These are phyloP conservation scores for Zymoseptoria passerinii DNA, from an alignment of 2,329 filamentous ascomycete species.

Conservation along the genomic window DNA sequence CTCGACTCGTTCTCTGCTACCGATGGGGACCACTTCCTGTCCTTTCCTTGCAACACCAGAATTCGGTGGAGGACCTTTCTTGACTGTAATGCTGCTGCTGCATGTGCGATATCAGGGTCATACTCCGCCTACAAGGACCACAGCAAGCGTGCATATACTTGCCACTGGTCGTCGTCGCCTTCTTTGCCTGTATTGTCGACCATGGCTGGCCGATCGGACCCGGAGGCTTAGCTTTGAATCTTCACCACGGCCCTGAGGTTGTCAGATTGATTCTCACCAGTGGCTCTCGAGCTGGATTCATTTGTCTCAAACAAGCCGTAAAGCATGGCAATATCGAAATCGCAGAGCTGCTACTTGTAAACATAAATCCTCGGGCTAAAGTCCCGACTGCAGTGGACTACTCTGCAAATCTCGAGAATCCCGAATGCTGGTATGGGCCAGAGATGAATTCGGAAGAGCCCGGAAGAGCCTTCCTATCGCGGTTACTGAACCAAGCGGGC, in stretches of 20 bases:
- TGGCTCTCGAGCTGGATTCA: slow-evolving; percentile 3
- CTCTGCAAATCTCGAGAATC: slow-evolving; percentile 5
- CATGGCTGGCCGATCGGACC: slow-evolving; percentile 8
- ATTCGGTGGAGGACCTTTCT: too few relatives aligned
- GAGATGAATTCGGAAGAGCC: slow-evolving; percentile 9
- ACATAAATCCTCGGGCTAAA: slow-evolving; percentile 7
- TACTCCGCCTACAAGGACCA: too few relatives aligned
- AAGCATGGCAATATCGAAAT: slow-evolving; percentile 6
- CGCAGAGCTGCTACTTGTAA: slow-evolving; percentile 3
- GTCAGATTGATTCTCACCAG: slow-evolving; percentile 6
- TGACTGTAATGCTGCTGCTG: too few relatives aligned
- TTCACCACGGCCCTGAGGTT: slow-evolving; percentile 6
- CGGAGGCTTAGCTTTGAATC: slow-evolving; percentile 7
- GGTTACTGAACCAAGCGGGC: slow-evolving; percentile 9
- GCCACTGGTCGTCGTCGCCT: too few relatives aligned
- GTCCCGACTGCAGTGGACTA: slow-evolving; percentile 7
- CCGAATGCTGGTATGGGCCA: slow-evolving; percentile 5
- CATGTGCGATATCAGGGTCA: too few relatives aligned
- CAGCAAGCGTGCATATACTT: too few relatives aligned
- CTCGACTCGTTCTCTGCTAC: too few relatives aligned
- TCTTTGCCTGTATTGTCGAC: slow-evolving; percentile 2
- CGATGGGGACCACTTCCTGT: too few relatives aligned
- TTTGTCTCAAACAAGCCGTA: slow-evolving; percentile 7
- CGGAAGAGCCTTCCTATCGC: slow-evolving; percentile 4
- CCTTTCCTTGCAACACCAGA: too few relatives aligned